phyloP scores from a whole-genome alignment of 345 rosid genomes.

The Bretschneidera sinensis region DNA sequence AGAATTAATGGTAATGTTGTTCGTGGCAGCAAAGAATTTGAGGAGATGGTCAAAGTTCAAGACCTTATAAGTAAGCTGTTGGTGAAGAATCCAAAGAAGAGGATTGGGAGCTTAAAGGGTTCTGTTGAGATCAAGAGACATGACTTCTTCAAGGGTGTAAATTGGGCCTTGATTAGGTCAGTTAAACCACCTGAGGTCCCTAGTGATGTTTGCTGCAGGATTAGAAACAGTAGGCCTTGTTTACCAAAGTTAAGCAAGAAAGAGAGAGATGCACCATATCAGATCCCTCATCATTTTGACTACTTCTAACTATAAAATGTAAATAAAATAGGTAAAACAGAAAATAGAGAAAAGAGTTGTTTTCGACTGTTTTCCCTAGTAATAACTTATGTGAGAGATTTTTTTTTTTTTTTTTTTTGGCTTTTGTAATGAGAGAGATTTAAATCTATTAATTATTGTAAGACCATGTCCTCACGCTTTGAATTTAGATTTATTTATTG shows the following conservation, averaged over 20 bases:
- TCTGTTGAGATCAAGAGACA: constrained; percentile 81
- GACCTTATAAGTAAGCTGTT: constrained; percentile 67
- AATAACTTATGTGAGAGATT: constrained; percentile 4
- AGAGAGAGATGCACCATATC: constrained; percentile 72
- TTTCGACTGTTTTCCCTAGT: constrained; percentile 17
- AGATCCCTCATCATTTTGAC: constrained; percentile 72
- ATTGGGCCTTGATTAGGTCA: constrained; percentile 85
- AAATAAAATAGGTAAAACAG: constrained; percentile 19
- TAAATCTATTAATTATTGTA: too few species aligned
- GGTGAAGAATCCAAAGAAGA: constrained; percentile 78
- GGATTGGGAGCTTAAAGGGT: constrained; percentile 74
- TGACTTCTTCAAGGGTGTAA: constrained; percentile 76
- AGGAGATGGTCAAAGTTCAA: constrained; percentile 61
- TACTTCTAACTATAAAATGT: constrained; percentile 44
- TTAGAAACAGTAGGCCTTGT: constrained; percentile 28
- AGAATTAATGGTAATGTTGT: constrained; percentile 50
- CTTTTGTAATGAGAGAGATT: too few species aligned
- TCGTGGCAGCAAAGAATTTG: constrained; percentile 45
- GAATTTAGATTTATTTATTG: neutral
- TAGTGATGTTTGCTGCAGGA: constrained; percentile 26
- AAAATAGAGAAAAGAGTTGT: constrained; percentile 4
- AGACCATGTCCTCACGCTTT: neutral
- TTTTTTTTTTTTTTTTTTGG: neutral
- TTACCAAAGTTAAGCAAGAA: constrained; percentile 65
- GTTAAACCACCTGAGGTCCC: constrained; percentile 84